Conservation (phyloP, 192 early-diverging fungal genomes). For the Diversispora eburnea region DNA sequence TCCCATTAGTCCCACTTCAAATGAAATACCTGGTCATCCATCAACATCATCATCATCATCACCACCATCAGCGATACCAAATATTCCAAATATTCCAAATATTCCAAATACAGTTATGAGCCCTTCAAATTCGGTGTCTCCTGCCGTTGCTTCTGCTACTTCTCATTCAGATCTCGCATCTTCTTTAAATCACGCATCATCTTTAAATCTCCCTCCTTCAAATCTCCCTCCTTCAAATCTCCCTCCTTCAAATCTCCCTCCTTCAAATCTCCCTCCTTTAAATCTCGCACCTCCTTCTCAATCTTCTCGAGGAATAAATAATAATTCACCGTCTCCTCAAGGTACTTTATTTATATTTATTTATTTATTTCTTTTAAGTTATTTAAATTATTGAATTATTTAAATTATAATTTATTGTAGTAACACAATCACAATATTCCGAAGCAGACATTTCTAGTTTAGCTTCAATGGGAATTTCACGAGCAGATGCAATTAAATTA, state of each 20-base stretch:
- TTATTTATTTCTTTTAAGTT: no score
- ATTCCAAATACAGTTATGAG: slow-evolving; percentile 31
- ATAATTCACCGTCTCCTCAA: no score
- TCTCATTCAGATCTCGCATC: no score
- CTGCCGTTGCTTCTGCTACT: slow-evolving; percentile 20
- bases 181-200: neutral
- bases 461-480: slow-evolving; percentile 72
- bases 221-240: neutral
- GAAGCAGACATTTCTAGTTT: slow-evolving; percentile 71
- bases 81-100: slow-evolving; percentile 27
- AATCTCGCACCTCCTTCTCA: neutral
- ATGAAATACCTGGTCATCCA: no score
- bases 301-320: no score
- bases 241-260: neutral
- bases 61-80: slow-evolving; percentile 1
- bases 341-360: no score
- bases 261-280: neutral
- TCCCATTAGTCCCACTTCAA: neutral
- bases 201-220: neutral
- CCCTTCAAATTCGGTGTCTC: slow-evolving; percentile 29
- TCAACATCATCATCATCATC: no score
- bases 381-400: neutral
- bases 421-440: slow-evolving; percentile 11
- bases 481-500: slow-evolving; percentile 73
- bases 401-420: slow-evolving; percentile 13